Conservation (phyloP, 2,329 filamentous ascomycete genomes). For the Apiospora saccharicola region DNA sequence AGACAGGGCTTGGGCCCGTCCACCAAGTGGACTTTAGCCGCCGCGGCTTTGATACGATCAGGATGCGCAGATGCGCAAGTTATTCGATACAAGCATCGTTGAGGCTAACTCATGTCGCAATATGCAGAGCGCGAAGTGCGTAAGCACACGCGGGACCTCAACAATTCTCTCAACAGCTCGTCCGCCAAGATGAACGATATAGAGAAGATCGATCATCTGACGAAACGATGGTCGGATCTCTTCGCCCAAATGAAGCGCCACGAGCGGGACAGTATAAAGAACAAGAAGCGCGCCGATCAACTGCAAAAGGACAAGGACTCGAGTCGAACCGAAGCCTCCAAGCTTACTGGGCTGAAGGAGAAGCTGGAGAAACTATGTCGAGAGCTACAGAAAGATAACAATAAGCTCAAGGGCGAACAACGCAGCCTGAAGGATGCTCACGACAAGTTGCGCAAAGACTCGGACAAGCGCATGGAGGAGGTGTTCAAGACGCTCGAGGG, state of each 20-base stretch:
- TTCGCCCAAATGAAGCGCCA: constrained; percentile 94
- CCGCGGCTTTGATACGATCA: not conserved
- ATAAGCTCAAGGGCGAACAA: constrained; percentile 98
- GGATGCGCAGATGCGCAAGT: constrained; percentile 15
- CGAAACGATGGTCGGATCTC: constrained; percentile 90
- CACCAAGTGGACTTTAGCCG: not conserved
- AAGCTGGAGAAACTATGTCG: constrained; percentile 96
- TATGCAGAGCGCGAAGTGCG: constrained; percentile 38
- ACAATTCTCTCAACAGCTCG: constrained; percentile 84
- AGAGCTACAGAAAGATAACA: constrained; percentile 95
- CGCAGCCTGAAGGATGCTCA: constrained; percentile 88
- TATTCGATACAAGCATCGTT: not conserved
- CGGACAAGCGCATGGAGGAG: constrained; percentile 84
- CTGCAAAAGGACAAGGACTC: constrained; percentile 97
- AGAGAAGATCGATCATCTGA: constrained; percentile 88
- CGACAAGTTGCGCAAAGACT: constrained; percentile 80
- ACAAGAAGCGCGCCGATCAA: constrained; percentile 93
- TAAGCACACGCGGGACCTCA: constrained; percentile 61
- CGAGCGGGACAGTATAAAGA: constrained; percentile 92
- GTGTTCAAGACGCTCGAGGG: constrained; percentile 86
- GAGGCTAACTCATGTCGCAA: constrained; percentile 1
- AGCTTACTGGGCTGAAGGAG: constrained; percentile 90
- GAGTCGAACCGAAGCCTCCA: constrained; percentile 85
- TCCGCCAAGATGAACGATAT: constrained; percentile 92
- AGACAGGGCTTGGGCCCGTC: not conserved